Percentiles rank a stretch among this genome's conserved stretches.
phyloP scores from a whole-genome alignment of 192 early-diverging fungal genomes.

The Linderina pennispora region DNA sequence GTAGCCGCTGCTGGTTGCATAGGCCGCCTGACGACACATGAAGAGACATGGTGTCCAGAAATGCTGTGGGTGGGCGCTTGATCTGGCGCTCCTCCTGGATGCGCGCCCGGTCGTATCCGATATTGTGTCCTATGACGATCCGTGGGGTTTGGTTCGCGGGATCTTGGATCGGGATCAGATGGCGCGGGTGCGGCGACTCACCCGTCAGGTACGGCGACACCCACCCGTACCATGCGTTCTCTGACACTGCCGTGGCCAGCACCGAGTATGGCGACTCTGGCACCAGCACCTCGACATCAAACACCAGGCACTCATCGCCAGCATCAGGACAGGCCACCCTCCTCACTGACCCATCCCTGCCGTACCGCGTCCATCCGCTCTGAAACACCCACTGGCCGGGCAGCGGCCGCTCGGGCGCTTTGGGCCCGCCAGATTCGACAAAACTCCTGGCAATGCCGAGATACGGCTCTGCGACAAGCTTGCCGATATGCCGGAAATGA shows the following conservation, averaged over 20 bases:
- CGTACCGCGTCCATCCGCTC: slow-evolving; percentile 83
- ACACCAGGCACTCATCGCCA: slow-evolving; percentile 62
- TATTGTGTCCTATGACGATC: slow-evolving; percentile 84
- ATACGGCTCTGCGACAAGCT: slow-evolving; percentile 55
- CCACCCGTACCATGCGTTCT: slow-evolving; percentile 87
- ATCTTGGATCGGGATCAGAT: slow-evolving; percentile 60
- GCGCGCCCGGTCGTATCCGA: slow-evolving; percentile 86
- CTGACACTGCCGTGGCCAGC: slow-evolving; percentile 73
- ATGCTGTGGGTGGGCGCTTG: slow-evolving; percentile 52
- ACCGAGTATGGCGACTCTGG: slow-evolving; percentile 65
- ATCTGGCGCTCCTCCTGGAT: slow-evolving; percentile 80
- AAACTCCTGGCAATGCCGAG: slow-evolving; percentile 48
- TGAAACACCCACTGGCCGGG: slow-evolving; percentile 51
- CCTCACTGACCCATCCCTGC: slow-evolving; percentile 19
- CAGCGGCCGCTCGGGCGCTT: slow-evolving; percentile 34
- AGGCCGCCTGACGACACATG: slow-evolving; percentile 86
- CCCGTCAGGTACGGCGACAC: slow-evolving; percentile 70
- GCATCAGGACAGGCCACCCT: slow-evolving; percentile 47
- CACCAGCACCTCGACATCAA: slow-evolving; percentile 82
- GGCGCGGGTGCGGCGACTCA: slow-evolving; percentile 35
- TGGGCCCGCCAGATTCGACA: slow-evolving; percentile 11
- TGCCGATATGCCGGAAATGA: slow-evolving; percentile 73
- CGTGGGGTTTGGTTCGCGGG: slow-evolving; percentile 40
- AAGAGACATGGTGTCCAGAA: slow-evolving; percentile 90
- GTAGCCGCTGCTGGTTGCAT: slow-evolving; percentile 78